These are phyloP conservation scores for Thermomucor indicae-seudaticae DNA, from an alignment of 371 early-diverging fungal genomes.

Conservation along the genomic window DNA sequence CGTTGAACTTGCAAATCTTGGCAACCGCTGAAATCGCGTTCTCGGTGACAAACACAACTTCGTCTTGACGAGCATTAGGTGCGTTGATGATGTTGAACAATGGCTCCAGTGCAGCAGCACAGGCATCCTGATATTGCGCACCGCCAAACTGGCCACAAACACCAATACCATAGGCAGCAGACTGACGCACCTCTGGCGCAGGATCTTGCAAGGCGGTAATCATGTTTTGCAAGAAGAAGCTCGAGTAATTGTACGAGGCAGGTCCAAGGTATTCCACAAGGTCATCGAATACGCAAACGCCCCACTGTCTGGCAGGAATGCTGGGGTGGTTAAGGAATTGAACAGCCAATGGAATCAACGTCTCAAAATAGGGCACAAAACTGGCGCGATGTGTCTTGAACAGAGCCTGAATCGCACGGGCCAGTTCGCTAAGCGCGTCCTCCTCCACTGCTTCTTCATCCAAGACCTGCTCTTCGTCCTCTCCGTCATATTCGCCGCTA, in stretches of 20 bases:
- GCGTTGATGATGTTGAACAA: conserved; percentile 64
- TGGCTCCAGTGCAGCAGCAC: conserved; percentile 57
- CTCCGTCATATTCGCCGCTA: conserved; percentile 81
- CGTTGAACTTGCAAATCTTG: conserved; percentile 76
- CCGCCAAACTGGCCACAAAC: conserved; percentile 85
- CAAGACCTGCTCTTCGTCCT: conserved; percentile 79
- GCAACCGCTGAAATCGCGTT: conserved; percentile 87
- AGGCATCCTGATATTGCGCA: conserved; percentile 64
- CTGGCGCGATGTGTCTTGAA: conserved; percentile 67
- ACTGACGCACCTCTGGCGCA: conserved; percentile 80
- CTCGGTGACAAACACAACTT: conserved; percentile 81
- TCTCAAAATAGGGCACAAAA: conserved; percentile 78
- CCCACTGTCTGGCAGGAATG: conserved; percentile 81
- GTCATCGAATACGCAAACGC: conserved; percentile 87
- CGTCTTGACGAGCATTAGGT: conserved; percentile 65
- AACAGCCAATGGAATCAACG: conserved; percentile 63
- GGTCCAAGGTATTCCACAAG: conserved; percentile 87
- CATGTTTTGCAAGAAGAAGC: conserved; percentile 68
- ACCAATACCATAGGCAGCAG: conserved; percentile 91
- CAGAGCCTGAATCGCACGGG: conserved; percentile 70
- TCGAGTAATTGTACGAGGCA: conserved; percentile 66
- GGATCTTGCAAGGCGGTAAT: conserved; percentile 62
- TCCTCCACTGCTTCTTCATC: conserved; percentile 86
- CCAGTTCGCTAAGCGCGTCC: conserved; percentile 72
- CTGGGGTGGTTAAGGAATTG: conserved; percentile 63